Conservation (phyloP, 2,329 filamentous ascomycete species). For the Xylogone sp. region DNA sequence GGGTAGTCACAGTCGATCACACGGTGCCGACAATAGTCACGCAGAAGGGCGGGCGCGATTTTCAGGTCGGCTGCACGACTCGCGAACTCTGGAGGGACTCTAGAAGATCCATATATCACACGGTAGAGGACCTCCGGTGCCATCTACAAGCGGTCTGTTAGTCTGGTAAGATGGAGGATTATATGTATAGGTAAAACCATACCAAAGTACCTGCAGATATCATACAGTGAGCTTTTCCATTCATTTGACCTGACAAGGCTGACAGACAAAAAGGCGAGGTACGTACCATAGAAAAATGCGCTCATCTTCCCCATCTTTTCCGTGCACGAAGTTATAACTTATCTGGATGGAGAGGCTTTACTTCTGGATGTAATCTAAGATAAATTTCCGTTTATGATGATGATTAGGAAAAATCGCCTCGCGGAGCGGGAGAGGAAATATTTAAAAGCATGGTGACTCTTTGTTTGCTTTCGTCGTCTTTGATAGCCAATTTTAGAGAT, state of each 20-base stretch:
- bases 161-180: not conserved
- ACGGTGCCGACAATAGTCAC: constrained; percentile 66
- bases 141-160: constrained; percentile 49
- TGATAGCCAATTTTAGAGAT: not conserved
- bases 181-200: not conserved
- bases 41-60: constrained; percentile 72
- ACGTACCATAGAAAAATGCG: constrained; percentile 21
- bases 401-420: not conserved
- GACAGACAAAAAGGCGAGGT: not conserved
- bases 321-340: not conserved
- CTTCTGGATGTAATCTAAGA: too few relatives aligned
- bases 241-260: not conserved
- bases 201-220: constrained; percentile 16
- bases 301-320: constrained; percentile 13
- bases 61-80: constrained; percentile 42
- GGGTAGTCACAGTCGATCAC: constrained; percentile 75
- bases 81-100: constrained; percentile 38
- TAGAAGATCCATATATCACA: constrained; percentile 62
- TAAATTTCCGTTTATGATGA: not conserved
- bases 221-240: constrained; percentile 1
- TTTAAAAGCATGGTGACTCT: not conserved
- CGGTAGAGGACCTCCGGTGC: constrained; percentile 81
- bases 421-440: not conserved
- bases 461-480: not conserved
- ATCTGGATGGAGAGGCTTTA: not conserved